phyloP scores from a whole-genome alignment of 805 yeast genomes.

The Kodamaea nitidulidarum region DNA sequence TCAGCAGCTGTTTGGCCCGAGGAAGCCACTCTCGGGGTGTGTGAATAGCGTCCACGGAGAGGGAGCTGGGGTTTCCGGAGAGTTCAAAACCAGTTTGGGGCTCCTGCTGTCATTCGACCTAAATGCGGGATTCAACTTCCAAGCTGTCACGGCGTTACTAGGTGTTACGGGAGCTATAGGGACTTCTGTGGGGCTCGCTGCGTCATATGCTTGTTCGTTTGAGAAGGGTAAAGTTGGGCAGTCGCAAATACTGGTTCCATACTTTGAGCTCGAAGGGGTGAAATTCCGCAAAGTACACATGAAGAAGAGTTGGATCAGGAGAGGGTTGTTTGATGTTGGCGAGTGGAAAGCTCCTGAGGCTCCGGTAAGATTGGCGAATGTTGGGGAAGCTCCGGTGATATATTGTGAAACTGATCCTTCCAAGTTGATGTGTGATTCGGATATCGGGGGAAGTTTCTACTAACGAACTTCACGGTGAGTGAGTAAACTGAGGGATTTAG shows the following conservation, averaged over 20 bases:
- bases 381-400: slow-evolving; percentile 13
- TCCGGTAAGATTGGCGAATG: slow-evolving; percentile 3
- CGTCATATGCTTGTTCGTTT: slow-evolving; percentile 15
- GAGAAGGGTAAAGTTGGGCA: slow-evolving; percentile 19
- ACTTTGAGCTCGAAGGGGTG: slow-evolving; percentile 11
- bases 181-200: neutral
- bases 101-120: neutral
- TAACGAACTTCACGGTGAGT: neutral
- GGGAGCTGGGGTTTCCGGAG: slow-evolving; percentile 13
- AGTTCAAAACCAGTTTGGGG: neutral
- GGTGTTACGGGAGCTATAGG: neutral
- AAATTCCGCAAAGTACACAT: slow-evolving; percentile 11
- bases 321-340: slow-evolving; percentile 3
- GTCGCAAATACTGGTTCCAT: slow-evolving; percentile 18
- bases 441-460: neutral
- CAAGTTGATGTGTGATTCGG: slow-evolving; percentile 11
- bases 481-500: neutral
- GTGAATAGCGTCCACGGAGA: slow-evolving; percentile 16
- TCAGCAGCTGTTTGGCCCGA: slow-evolving; percentile 1
- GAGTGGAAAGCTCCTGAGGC: slow-evolving; percentile 9
- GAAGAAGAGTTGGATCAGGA: slow-evolving; percentile 1
- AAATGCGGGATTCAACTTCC: neutral
- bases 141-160: neutral
- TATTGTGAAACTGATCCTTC: slow-evolving; percentile 18
- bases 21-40: slow-evolving; percentile 18